Conservation (phyloP, 78 protist species). For the Dictyostelium firmibasis region DNA sequence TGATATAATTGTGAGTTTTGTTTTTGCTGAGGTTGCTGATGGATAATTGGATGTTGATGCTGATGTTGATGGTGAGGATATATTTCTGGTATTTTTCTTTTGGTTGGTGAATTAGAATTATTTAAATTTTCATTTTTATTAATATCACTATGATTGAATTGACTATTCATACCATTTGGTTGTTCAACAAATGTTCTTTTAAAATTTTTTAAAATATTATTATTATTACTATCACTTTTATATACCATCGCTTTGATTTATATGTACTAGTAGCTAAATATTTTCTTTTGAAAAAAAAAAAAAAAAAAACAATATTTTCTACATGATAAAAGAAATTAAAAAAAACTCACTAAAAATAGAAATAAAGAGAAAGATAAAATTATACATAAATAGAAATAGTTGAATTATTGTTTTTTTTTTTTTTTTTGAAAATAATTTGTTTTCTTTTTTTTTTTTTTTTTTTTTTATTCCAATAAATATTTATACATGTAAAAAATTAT, state of each 20-base stretch:
- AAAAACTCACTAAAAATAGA: neutral
- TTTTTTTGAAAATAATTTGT: neutral
- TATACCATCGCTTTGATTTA: neutral
- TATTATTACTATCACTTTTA: neutral
- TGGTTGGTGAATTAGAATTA: neutral
- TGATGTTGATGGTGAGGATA: neutral
- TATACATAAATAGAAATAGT: neutral
- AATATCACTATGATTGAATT: neutral
- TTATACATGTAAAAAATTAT: constrained; percentile 33
- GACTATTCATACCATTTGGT: neutral
- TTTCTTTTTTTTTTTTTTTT: neutral
- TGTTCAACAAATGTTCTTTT: neutral
- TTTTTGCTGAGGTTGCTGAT: neutral
- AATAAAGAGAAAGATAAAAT: neutral
- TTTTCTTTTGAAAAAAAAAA: neutral
- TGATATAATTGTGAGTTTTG: neutral
- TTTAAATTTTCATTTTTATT: neutral
- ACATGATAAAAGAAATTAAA: neutral
- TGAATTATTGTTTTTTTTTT: neutral
- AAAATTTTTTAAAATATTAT: neutral
- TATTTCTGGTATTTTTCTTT: neutral
- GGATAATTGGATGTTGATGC: neutral
- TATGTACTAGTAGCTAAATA: neutral
- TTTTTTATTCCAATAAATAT: neutral
- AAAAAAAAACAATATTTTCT: neutral